A percentile compares a stretch with the other conserved stretches of the same genome.
Evolutionary conservation across 2,329 filamentous ascomycete species (phyloP).

Genomic region (Hawksworthiomyces lignivorus): DNA sequence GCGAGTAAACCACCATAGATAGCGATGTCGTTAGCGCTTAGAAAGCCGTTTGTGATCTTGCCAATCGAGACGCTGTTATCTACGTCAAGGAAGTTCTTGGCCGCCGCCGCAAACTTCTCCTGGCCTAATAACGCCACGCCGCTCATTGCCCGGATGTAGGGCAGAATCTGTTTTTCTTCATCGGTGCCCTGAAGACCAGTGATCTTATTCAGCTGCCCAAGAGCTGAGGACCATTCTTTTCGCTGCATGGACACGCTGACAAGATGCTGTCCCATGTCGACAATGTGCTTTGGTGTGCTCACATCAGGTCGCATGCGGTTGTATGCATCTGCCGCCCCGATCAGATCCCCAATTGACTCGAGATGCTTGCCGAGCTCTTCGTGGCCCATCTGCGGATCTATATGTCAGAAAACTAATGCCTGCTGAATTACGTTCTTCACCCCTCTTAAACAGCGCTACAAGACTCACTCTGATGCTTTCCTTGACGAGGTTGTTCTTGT

Average conservation of each 20-base stretch:
- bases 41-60: constrained; percentile 58
- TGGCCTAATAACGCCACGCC: constrained; percentile 43
- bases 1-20: constrained; percentile 87
- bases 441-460: no score
- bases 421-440: no score
- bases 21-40: constrained; percentile 81
- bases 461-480: constrained; percentile 78
- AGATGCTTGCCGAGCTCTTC: constrained; percentile 84
- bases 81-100: constrained; percentile 59
- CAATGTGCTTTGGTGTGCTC: constrained; percentile 72
- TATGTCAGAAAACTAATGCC: neutral
- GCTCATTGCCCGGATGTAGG: constrained; percentile 45
- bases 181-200: constrained; percentile 35
- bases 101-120: constrained; percentile 53
- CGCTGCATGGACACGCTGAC: constrained; percentile 69
- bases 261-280: constrained; percentile 73
- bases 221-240: constrained; percentile 65
- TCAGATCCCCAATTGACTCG: constrained; percentile 68
- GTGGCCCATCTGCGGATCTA: constrained; percentile 67
- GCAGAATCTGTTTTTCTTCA: constrained; percentile 40
- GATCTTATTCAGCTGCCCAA: constrained; percentile 57
- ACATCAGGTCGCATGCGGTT: constrained; percentile 85
- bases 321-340: constrained; percentile 68
- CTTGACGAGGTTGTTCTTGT: constrained; percentile 95
- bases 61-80: constrained; percentile 42